Evolutionary conservation across 371 early-diverging fungal genomes (phyloP), one percentile per base, ranked within the genome.

Genomic region (Haplosporangium sp.): DNA sequence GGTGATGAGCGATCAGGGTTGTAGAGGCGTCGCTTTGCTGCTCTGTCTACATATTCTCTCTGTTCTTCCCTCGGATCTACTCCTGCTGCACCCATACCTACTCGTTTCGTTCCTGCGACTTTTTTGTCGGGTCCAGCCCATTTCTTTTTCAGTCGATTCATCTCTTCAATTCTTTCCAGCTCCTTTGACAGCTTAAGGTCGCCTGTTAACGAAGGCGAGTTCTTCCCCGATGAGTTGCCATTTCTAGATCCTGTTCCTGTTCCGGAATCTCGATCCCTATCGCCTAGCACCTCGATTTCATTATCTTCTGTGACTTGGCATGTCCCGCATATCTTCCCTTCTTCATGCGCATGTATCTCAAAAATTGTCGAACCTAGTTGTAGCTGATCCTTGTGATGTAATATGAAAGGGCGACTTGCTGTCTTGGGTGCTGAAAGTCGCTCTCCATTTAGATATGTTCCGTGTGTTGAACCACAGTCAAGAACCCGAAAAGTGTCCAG

Each of bases 401-500:
- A 66, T 38, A 47, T 57, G 17, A 63, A 67, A 0, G 89, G 89
- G 44, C 83, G 83, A 56, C 87, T 87, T 6, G 88, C 82, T 0
- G 77, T 55, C 64, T 86, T 89, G 65, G 87, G 59, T 1, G 74
- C 77, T 1, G 89, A 88, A 5, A 89, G 82, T 27, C 89, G 83
- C 44, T 70, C 57, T 2, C 77, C 82, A 63, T 89, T 89, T 48
- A 89, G 72, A 67, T 88, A 85, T 2, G 89, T 88, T 8, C 89
- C 89, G 47, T 89, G 88, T 4, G 87, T 87, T 1, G 89, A 89
- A 2, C 88, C 89, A 50, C 76, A 83, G 60, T 89, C 89, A 17
- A 85, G 72, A 58, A 89, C 72, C 60, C 72, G 86, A 40, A 88
- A 84, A 8, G 71, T 75, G 57, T 72, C 82, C 11, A 72, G 44